Evolutionary conservation across 768 basidiomycete genomes (phyloP), one percentile per base, ranked within the genome.

Genomic region (Neoboletus brunneissimus): DNA sequence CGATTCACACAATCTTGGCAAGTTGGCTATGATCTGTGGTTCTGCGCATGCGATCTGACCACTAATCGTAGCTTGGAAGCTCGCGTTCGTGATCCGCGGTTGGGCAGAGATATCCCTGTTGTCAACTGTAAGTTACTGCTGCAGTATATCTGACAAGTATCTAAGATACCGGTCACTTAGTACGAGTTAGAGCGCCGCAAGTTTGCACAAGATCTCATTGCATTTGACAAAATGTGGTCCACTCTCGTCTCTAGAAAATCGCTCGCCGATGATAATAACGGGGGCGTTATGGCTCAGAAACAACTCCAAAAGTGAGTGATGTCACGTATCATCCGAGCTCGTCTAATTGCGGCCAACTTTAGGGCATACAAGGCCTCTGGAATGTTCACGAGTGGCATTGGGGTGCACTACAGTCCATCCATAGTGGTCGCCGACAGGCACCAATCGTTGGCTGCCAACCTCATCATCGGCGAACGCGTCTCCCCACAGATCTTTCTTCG

Each of bases 161-260:
- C 3, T 43, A 50, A 56, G 38, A 34, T 34, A n/a, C 5, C 16
- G 11, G 23, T 13, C 41, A 5, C 23, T 1, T 38, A 81, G 80
- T 82, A 81, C 64, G 81, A 81, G 54, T 73, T 69, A 20, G 83
- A 85, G 64, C 77, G 84, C 10, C 75, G 78, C 44, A 76, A 77
- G 62, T 82, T 73, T 58, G 82, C 83, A 0, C 76, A 79, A 61
- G 81, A 82, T 43, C 73, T 85, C 37, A 81, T 84, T 56, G 64
- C 72, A 50, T 82, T 81, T 49, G 82, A 84, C 66, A 79, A 80
- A 48, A 72, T 73, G 55, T 82, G 79, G 60, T 76, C 79, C 0
- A 70, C 76, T 4, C 70, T 82, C 15, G 82, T 83, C 68, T 81
- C 79, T 2, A 77, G 78, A 35, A 83, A 83, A 67, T 77, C 83